phyloP scores from a whole-genome alignment of 345 rosid genomes.

The Pugionium dolabratum region DNA sequence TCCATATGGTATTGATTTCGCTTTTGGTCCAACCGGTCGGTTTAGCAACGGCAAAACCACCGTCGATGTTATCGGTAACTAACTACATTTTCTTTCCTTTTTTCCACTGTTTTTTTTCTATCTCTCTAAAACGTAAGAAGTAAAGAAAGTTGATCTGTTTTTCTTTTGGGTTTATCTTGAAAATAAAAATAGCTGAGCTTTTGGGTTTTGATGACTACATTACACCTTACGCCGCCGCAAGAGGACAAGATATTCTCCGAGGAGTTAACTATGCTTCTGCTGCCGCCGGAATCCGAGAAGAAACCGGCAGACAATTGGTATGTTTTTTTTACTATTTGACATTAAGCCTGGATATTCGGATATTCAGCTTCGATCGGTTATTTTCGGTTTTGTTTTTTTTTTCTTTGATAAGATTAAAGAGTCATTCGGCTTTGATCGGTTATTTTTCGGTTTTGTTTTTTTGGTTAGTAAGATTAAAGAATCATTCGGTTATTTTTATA shows the following conservation, averaged over 20 bases:
- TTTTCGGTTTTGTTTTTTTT: too few species aligned
- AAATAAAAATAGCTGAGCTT: constrained; percentile 46
- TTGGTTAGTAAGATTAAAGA: too few species aligned
- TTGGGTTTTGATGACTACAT: constrained; percentile 62
- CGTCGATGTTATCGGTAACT: constrained; percentile 66
- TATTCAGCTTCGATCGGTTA: too few species aligned
- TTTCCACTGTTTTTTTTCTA: too few species aligned
- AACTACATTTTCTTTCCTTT: not conserved
- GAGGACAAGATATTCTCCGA: constrained; percentile 51
- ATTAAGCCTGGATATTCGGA: not conserved
- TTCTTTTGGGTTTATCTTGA: not conserved
- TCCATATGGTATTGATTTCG: constrained; percentile 86
- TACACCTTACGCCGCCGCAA: constrained; percentile 57
- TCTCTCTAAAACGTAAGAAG: not conserved
- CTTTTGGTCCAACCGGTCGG: constrained; percentile 73
- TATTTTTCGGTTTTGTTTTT: too few species aligned
- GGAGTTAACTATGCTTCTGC: constrained; percentile 87
- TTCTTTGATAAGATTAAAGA: too few species aligned
- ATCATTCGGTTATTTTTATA: too few species aligned
- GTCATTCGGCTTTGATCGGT: too few species aligned
- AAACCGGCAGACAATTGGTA: constrained; percentile 80
- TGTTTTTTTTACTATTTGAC: not conserved
- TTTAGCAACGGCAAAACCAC: constrained; percentile 78
- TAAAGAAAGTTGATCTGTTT: constrained; percentile 14
- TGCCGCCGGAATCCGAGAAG: constrained; percentile 82